These are phyloP conservation scores for Cyberlindnera maritima DNA, from an alignment of 805 yeast genomes.

Conservation along the genomic window DNA sequence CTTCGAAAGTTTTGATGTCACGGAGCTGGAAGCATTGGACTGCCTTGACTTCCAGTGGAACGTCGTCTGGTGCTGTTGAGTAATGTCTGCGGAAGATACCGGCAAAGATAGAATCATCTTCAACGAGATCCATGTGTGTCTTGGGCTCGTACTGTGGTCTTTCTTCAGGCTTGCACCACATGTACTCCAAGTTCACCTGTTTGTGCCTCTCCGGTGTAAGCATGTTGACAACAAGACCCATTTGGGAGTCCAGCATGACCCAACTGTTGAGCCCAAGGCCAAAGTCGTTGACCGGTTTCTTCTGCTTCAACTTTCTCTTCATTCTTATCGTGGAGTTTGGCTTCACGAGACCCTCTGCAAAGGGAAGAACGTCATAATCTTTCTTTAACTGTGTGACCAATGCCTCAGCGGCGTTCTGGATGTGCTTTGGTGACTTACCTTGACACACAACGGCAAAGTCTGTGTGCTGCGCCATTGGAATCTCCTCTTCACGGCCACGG, in stretches of 20 bases:
- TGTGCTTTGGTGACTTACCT: slow-evolving; percentile 75
- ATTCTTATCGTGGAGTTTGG: slow-evolving; percentile 50
- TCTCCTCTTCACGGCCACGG: slow-evolving; percentile 35
- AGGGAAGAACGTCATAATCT: slow-evolving; percentile 42
- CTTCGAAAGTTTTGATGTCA: slow-evolving; percentile 12
- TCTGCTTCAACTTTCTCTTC: slow-evolving; percentile 48
- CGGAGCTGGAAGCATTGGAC: slow-evolving; percentile 14
- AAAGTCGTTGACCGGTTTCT: slow-evolving; percentile 52
- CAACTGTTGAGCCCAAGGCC: slow-evolving; percentile 66
- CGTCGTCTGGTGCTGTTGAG: slow-evolving; percentile 16
- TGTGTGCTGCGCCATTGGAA: slow-evolving; percentile 38
- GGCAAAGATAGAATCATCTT: slow-evolving; percentile 40
- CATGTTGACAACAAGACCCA: slow-evolving; percentile 66
- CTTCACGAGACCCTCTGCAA: slow-evolving; percentile 70
- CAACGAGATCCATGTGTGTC: slow-evolving; percentile 7
- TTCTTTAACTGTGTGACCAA: slow-evolving; percentile 59
- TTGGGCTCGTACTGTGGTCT: slow-evolving; percentile 17
- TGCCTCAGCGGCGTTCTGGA: slow-evolving; percentile 65
- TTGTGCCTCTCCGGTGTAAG: slow-evolving; percentile 67
- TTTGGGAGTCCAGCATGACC: slow-evolving; percentile 72
- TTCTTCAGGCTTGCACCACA: slow-evolving; percentile 50
- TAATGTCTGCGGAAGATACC: slow-evolving; percentile 45
- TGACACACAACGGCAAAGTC: slow-evolving; percentile 63
- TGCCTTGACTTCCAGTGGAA: slow-evolving; percentile 11
- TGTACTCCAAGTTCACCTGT: slow-evolving; percentile 65